Percentiles rank a stretch among this genome's conserved stretches.
phyloP scores from a whole-genome alignment of 2,329 filamentous ascomycete genomes.

The Cyphellophora europaea region DNA sequence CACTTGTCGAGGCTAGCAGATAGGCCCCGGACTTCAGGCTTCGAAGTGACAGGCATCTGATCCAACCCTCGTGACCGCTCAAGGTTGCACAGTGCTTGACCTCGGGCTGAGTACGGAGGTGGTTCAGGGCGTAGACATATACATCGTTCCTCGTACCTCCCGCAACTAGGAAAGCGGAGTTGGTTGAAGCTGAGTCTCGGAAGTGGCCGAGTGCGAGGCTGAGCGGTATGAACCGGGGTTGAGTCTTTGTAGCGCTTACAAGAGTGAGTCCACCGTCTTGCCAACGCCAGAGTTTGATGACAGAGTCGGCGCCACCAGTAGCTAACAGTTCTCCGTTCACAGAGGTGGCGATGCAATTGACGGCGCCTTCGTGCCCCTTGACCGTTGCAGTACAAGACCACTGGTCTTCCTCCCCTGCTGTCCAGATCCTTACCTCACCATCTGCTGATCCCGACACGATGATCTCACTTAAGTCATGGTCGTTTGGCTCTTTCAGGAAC shows the following conservation, averaged over 20 bases:
- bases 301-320: slow-evolving; percentile 55
- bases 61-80: slow-evolving; percentile 88
- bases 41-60: slow-evolving; percentile 73
- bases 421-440: slow-evolving; percentile 61
- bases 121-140: slow-evolving; percentile 58
- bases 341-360: slow-evolving; percentile 54
- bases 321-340: slow-evolving; percentile 40
- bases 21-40: slow-evolving; percentile 60
- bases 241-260: slow-evolving; percentile 61
- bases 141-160: slow-evolving; percentile 76
- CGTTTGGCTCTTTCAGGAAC: slow-evolving; percentile 51
- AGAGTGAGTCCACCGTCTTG: slow-evolving; percentile 35
- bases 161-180: slow-evolving; percentile 60
- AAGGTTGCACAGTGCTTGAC: slow-evolving; percentile 71
- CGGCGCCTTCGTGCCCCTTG: slow-evolving; percentile 59
- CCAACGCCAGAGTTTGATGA: slow-evolving; percentile 60
- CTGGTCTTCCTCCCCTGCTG: slow-evolving; percentile 19
- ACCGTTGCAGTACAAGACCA: slow-evolving; percentile 42
- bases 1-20: slow-evolving; percentile 82
- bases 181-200: slow-evolving; percentile 37
- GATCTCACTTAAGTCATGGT: slow-evolving; percentile 38
- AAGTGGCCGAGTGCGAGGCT: slow-evolving; percentile 60
- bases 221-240: slow-evolving; percentile 74
- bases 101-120: slow-evolving; percentile 27
- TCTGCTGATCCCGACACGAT: slow-evolving; percentile 78